A percentile compares a stretch with the other conserved stretches of the same genome.
Evolutionary conservation across 1,284 basidiomycete genomes (phyloP).

Genomic region (Rhodofomes roseus): DNA sequence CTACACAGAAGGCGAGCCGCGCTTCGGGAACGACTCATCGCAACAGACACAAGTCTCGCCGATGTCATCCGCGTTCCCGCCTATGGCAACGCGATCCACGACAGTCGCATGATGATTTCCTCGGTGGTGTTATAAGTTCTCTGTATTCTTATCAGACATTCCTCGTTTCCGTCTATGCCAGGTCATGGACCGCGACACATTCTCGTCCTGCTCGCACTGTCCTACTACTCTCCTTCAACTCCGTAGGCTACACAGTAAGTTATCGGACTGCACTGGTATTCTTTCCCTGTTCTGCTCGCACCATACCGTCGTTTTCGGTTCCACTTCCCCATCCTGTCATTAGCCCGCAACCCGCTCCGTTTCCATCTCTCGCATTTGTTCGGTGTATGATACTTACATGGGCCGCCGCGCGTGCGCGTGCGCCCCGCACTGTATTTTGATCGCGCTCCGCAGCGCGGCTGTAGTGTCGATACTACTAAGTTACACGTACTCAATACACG

Average conservation of each 20-base stretch:
- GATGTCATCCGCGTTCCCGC: conserved; percentile 71
- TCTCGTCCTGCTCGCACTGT: not conserved
- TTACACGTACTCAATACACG: not conserved
- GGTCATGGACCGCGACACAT: not conserved
- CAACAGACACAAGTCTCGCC: conserved; percentile 61
- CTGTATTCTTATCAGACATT: not conserved
- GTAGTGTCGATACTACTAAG: not conserved
- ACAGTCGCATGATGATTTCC: conserved; percentile 17
- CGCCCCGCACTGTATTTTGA: not conserved
- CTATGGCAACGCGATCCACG: conserved; percentile 25
- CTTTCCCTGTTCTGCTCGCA: not conserved
- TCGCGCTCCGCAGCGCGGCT: not conserved
- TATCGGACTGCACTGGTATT: not conserved
- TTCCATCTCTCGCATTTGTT: not conserved
- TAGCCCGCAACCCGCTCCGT: not conserved
- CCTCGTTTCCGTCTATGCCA: not conserved
- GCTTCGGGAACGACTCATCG: conserved; percentile 13
- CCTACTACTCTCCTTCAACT: not conserved
- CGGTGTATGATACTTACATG: not conserved
- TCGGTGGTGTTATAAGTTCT: not conserved
- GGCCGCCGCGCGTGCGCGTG: not conserved
- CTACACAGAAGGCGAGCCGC: conserved; percentile 17
- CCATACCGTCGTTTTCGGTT: not conserved
- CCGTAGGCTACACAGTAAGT: not conserved
- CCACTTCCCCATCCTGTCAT: not conserved